phyloP scores from a whole-genome alignment of 2,329 filamentous ascomycete genomes.

The Hyphodiscus sp. region DNA sequence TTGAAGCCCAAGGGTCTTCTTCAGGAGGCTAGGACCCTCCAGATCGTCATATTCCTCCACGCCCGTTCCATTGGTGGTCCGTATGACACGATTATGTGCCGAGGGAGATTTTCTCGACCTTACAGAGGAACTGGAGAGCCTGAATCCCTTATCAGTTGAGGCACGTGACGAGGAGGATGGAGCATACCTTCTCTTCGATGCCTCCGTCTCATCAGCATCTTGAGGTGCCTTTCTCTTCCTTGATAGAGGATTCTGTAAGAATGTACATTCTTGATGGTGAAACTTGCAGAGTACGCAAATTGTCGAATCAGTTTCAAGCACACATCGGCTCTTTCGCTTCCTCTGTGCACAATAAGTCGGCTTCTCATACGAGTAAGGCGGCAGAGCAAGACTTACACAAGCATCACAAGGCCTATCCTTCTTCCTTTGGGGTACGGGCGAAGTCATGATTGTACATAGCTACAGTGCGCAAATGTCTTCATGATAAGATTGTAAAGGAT shows the following conservation, averaged over 20 bases:
- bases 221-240: conserved; percentile 70
- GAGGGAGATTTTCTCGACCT: conserved; percentile 38
- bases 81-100: conserved; percentile 46
- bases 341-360: conserved; percentile 14
- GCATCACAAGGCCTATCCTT: conserved; percentile 68
- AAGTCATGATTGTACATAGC: conserved; percentile 33
- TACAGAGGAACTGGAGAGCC: conserved; percentile 45
- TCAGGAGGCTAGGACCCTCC: conserved; percentile 56
- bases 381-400: conserved; percentile 24
- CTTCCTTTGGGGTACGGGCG: conserved; percentile 70
- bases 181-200: conserved; percentile 19
- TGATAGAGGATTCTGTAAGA: conserved; percentile 65
- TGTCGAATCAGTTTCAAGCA: conserved; percentile 65
- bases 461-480: background rate
- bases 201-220: conserved; percentile 34
- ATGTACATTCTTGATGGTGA: conserved; percentile 70
- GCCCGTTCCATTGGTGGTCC: conserved; percentile 55
- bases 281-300: conserved; percentile 70
- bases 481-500: background rate
- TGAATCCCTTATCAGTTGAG: conserved; percentile 35
- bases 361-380: background rate
- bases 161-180: conserved; percentile 11
- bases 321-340: conserved; percentile 45
- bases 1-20: conserved; percentile 68
- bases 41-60: conserved; percentile 65